Conservation (phyloP, 768 basidiomycete genomes). For the Neoboletus subvelutipes region DNA sequence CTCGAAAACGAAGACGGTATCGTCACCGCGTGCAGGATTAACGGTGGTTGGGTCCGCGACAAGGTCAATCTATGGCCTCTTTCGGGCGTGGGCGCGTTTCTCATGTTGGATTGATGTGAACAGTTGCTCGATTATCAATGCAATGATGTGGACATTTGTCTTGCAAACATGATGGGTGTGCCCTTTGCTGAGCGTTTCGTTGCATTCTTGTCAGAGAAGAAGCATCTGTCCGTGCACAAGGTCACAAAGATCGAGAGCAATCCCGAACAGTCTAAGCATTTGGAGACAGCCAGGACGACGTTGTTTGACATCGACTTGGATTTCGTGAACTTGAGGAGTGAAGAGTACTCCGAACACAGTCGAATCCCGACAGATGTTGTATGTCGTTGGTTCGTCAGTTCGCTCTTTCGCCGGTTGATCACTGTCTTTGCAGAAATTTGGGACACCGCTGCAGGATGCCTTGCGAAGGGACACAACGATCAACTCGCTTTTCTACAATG, state of each 20-base stretch:
- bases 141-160: conserved; percentile 92
- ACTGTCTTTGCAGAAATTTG: conserved; percentile 62
- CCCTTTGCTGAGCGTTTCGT: conserved; percentile 82
- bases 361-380: conserved; percentile 89
- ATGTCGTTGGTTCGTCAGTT: conserved; percentile 29
- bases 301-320: conserved; percentile 84
- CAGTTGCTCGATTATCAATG: conserved; percentile 80
- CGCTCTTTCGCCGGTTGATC: not conserved
- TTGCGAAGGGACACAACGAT: conserved; percentile 90
- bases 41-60: conserved; percentile 98
- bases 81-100: conserved; percentile 5
- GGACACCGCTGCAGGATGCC: conserved; percentile 91
- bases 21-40: conserved; percentile 77
- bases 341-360: conserved; percentile 85
- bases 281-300: conserved; percentile 89
- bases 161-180: conserved; percentile 86
- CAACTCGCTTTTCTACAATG: conserved; percentile 94
- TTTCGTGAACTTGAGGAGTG: conserved; percentile 90
- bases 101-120: conserved; percentile 13
- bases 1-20: conserved; percentile 53
- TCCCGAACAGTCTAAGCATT: conserved; percentile 96
- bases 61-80: conserved; percentile 59
- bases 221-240: conserved; percentile 38
- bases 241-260: conserved; percentile 88
- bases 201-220: conserved; percentile 43